Base-by-base conservation (phyloP, 768 basidiomycete species). In the Pulveroboletus sp. region DNA sequence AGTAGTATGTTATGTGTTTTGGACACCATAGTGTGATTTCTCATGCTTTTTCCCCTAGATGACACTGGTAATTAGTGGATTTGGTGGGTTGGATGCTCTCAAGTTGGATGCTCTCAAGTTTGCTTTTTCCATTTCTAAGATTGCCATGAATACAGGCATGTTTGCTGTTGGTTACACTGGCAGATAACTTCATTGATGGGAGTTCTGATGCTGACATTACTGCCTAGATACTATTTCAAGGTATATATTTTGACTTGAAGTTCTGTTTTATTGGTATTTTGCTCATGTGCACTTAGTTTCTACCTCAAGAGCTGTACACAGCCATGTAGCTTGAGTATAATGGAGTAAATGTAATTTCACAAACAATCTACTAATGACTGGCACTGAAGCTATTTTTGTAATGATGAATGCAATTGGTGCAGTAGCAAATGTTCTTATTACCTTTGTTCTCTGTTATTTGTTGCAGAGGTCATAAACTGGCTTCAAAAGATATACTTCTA, bases 321-420 rank as follows among this genome's bases (percentile, higher is more conserved):
- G 18, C 66, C 82, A 30, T 50, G 52, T n/a, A 50, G 60, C 43
- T 66, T 83, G 33, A 82, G 82, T 73, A 79, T 64, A 43, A 18
- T 10, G 8, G 8, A 8, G 17, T 8, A 1, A n/a, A 27, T 24
- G 27, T 2, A 27, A 8, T 33, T 0, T 14, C 7, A 5, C 10
- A 24, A 37, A 37, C 3, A 9, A 8, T 13, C 6, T 7, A 15
- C 45, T 59, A 39, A 62, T 35, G 27, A 39, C 1, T n/a, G n/a
- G 11, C 5, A 7, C 9, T 4, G 24, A 65, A 64, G 27, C 69
- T 11, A 61, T 81, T 39, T 77, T 80, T 0, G 77, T 81, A 47
- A 69, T 80, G 1, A 75, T 82, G 56, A 81, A 83, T 53, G 81
- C 76, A 1, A 61, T 80, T 9, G 78, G 79, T 0, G 78, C 77